Evolutionary conservation across 306 rosid species (phyloP), one percentile per base, ranked within the genome.

Genomic region (Hylodesmum podocarpum): DNA sequence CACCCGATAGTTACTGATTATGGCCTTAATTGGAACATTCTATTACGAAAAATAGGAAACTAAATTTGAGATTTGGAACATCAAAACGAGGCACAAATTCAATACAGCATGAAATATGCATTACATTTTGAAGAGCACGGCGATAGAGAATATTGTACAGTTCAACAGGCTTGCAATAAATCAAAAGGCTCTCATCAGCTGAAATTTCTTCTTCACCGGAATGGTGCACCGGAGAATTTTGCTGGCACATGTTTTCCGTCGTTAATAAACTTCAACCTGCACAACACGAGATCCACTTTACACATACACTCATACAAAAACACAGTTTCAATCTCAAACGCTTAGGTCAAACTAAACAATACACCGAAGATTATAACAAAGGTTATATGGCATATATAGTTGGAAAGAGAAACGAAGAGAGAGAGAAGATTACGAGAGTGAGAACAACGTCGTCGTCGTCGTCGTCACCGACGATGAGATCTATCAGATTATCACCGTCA

Each of bases 141-240:
- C 90, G 84, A 46, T 84, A 90, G 80, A 95, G 93, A 82, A 95
- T 95, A 28, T 95, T 95, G 89, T 95, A 95, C 13, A 92, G 89
- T 82, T 95, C 99, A 73, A 95, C 97, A 1, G 99, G 99, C 81
- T 95, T 95, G 93, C 97, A 95, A 70, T 95, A 95, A 46, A 88
- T 79, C 67, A 95, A 82, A 39, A 95, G 92, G 72, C 90, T 95
- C 90, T 95, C 99, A 22, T 89, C 99, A 72, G 96, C 88, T 4
- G 87, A 79, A 31, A 82, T 81, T 37, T 87, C 91, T 73, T 89
- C 96, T 61, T 89, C 99, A 10, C 80, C 88, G 34, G 97, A 79
- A 53, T 63, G 86, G 64, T 83, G 96, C 4, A 79, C 87, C 31
- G 86, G 89, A 50, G 85, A 84, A 80, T 86, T 91, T 62, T 83